Conservation (phyloP, 768 basidiomycete genomes). For the Phanerochaete carnosa region DNA sequence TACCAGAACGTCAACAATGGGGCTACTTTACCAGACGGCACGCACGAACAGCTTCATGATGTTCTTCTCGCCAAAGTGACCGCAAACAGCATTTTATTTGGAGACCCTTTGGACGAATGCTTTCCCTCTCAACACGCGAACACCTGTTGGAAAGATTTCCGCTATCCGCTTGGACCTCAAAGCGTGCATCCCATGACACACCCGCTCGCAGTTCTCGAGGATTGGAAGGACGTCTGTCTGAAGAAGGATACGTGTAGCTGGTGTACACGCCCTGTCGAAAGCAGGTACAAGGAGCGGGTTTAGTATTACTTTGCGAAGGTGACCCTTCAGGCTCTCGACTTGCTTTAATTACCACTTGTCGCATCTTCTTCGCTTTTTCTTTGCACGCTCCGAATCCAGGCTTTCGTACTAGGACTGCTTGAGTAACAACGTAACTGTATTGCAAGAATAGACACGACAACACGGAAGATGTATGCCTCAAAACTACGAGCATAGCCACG, state of each 20-base stretch:
- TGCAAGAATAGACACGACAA: neutral
- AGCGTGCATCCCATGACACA: neutral
- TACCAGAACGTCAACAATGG: neutral
- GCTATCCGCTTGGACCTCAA: neutral
- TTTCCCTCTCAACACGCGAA: neutral
- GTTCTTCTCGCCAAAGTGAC: neutral
- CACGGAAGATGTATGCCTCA: slow-evolving; percentile 50
- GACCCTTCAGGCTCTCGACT: neutral
- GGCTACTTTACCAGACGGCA: neutral
- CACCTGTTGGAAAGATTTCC: neutral
- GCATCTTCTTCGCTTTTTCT: neutral
- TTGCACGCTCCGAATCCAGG: neutral
- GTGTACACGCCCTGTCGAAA: neutral
- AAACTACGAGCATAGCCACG: slow-evolving; percentile 58
- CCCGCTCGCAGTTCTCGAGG: neutral
- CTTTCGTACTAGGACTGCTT: neutral
- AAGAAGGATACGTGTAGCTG: neutral
- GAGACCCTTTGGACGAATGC: neutral
- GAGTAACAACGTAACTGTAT: neutral
- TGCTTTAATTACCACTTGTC: neutral
- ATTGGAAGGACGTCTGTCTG: neutral
- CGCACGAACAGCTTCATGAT: neutral
- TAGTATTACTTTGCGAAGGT: neutral
- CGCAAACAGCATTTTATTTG: neutral
- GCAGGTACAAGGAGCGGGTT: neutral